Percentiles rank a stretch among this genome's conserved stretches.
Conservation (phyloP, 2,329 filamentous ascomycete genomes). For the Domatiomyces catenatus region DNA sequence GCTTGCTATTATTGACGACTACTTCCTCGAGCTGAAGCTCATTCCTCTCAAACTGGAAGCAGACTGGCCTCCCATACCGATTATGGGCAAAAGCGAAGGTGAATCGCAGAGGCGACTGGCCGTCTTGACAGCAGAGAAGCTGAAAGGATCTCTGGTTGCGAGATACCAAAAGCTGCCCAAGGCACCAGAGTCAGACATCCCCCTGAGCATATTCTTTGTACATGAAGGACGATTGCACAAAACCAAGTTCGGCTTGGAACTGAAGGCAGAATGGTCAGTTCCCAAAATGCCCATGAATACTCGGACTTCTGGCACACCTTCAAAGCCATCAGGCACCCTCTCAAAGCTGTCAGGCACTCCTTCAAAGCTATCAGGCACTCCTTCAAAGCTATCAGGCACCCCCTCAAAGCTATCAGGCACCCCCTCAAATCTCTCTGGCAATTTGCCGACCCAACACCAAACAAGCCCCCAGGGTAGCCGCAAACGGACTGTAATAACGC, state of each 20-base stretch:
- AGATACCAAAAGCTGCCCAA: constrained; percentile 14
- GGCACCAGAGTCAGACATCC: constrained; percentile 9
- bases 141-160: constrained; percentile 14
- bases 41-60: constrained; percentile 8
- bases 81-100: constrained; percentile 15
- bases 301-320: background rate
- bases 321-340: background rate
- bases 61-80: constrained; percentile 15
- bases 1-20: constrained; percentile 11
- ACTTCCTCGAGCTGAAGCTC: constrained; percentile 18
- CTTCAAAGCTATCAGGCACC: background rate
- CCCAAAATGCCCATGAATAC: background rate
- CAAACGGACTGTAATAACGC: background rate
- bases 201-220: constrained; percentile 15
- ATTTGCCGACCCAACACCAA: background rate
- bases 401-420: background rate
- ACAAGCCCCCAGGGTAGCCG: background rate
- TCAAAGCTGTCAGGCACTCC: background rate
- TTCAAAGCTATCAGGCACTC: background rate
- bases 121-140: constrained; percentile 5
- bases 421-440: background rate
- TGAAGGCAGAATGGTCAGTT: constrained; percentile 10
- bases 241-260: constrained; percentile 17
- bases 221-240: constrained; percentile 11
- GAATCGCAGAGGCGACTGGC: constrained; percentile 3